These are phyloP conservation scores for Omphalea diandra DNA, from an alignment of 441 rosid species.

Conservation along the genomic window DNA sequence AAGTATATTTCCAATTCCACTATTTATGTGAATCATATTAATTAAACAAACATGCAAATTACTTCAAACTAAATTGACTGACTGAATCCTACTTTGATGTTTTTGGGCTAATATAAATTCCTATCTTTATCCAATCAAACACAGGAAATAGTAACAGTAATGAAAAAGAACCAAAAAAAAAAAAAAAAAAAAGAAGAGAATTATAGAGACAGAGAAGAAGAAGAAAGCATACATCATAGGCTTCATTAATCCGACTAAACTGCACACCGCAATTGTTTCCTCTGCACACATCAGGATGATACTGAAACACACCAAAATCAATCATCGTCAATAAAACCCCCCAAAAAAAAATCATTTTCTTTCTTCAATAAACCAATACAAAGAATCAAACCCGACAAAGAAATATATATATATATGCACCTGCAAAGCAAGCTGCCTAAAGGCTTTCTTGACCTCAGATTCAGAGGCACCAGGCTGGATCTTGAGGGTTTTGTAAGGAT, in stretches of 20 bases:
- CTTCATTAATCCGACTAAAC: slow-evolving; percentile 79
- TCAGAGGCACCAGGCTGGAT: slow-evolving; percentile 81
- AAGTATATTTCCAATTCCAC: too few relatives aligned
- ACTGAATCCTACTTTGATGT: too few relatives aligned
- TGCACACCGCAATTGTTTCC: slow-evolving; percentile 75
- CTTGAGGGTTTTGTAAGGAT: slow-evolving; percentile 72
- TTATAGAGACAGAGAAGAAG: neutral
- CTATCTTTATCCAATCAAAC: neutral
- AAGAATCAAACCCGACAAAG: too few relatives aligned
- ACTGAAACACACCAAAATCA: slow-evolving; percentile 36
- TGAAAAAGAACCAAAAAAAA: neutral
- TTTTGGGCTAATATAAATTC: neutral
- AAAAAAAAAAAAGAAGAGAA: neutral
- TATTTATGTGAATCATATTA: neutral
- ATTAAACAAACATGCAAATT: neutral
- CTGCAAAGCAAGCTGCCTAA: slow-evolving; percentile 79
- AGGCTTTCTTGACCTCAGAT: slow-evolving; percentile 83
- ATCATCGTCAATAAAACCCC: neutral
- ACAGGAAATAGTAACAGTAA: neutral
- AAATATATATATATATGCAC: too few relatives aligned
- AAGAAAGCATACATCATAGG: slow-evolving; percentile 60
- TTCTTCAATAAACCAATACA: too few relatives aligned
- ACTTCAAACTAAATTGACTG: too few relatives aligned
- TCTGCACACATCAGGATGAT: slow-evolving; percentile 97
- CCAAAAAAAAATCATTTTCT: neutral